Conservation (phyloP, 768 basidiomycete genomes). For the Symmetrospora coprosmae region DNA sequence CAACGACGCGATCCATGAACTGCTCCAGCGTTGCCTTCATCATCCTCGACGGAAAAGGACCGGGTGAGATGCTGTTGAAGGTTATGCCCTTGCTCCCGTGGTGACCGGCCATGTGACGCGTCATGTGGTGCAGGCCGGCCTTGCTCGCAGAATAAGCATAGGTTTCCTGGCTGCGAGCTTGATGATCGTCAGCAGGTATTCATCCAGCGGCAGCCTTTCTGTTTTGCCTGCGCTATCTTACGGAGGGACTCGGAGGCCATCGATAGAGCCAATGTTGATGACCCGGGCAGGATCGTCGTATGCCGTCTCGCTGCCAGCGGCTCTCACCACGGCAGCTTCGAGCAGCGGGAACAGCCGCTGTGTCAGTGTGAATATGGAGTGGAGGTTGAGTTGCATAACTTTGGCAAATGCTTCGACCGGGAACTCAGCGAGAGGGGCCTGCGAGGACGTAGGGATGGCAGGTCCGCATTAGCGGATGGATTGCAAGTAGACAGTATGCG, state of each 20-base stretch:
- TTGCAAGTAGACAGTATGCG: conserved; percentile 47
- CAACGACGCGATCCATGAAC: conserved; percentile 41
- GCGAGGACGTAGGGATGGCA: no score
- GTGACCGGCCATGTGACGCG: conserved; percentile 45
- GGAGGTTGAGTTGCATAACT: conserved; percentile 49
- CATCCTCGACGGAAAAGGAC: conserved; percentile 42
- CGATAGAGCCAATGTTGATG: no score
- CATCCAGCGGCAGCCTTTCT: no score
- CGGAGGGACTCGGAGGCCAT: no score
- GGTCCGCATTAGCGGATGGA: conserved; percentile 26
- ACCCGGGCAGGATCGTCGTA: conserved; percentile 43
- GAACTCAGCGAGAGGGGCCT: conserved; percentile 33
- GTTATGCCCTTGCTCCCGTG: conserved; percentile 48
- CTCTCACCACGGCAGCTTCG: conserved; percentile 27
- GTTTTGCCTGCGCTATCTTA: no score
- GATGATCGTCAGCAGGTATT: background rate
- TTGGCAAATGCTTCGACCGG: conserved; percentile 49
- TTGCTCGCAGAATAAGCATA: conserved; percentile 55
- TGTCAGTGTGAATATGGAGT: conserved; percentile 49
- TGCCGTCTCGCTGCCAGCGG: background rate
- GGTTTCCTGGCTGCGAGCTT: conserved; percentile 46
- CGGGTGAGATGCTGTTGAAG: conserved; percentile 53
- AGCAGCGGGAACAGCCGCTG: conserved; percentile 50
- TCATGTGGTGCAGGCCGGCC: conserved; percentile 46
- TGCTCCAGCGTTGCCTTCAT: conserved; percentile 46